These are phyloP conservation scores for Colletotrichum truncatum DNA, from an alignment of 2,329 filamentous ascomycete species.

Conservation along the genomic window DNA sequence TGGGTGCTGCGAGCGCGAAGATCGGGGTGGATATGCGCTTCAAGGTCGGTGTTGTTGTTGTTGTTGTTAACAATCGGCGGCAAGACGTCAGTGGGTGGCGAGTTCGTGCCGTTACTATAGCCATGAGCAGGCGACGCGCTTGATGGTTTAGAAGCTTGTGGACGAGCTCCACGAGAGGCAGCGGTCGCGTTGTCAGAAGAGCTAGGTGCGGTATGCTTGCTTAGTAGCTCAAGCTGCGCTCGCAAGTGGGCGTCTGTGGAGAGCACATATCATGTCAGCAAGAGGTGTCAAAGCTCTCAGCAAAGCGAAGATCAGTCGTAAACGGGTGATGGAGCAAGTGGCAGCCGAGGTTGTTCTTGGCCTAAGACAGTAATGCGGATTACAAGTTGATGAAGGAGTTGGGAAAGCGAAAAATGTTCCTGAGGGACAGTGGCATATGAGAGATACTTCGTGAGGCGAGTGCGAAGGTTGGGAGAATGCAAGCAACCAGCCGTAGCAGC, in stretches of 20 bases:
- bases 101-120: conserved; percentile 49
- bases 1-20: conserved; percentile 45
- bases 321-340: not conserved
- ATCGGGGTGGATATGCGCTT: conserved; percentile 59
- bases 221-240: conserved; percentile 54
- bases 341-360: not conserved
- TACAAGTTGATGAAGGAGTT: not conserved
- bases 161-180: conserved; percentile 34
- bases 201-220: conserved; percentile 46
- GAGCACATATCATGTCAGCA: conserved; percentile 27
- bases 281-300: conserved; percentile 1
- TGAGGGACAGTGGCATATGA: conserved; percentile 3
- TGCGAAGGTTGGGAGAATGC: not conserved
- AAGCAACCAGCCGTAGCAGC: not conserved
- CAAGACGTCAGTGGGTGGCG: conserved; percentile 43
- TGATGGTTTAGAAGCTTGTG: conserved; percentile 40
- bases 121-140: conserved; percentile 52
- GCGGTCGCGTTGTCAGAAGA: conserved; percentile 40
- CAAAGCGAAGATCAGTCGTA: not conserved
- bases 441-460: conserved; percentile 3
- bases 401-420: not conserved
- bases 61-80: conserved; percentile 43
- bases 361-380: not conserved
- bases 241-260: conserved; percentile 43
- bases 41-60: conserved; percentile 40